Evolutionary conservation across 768 basidiomycete species (phyloP).

Genomic region (Rhizopogon rudus): DNA sequence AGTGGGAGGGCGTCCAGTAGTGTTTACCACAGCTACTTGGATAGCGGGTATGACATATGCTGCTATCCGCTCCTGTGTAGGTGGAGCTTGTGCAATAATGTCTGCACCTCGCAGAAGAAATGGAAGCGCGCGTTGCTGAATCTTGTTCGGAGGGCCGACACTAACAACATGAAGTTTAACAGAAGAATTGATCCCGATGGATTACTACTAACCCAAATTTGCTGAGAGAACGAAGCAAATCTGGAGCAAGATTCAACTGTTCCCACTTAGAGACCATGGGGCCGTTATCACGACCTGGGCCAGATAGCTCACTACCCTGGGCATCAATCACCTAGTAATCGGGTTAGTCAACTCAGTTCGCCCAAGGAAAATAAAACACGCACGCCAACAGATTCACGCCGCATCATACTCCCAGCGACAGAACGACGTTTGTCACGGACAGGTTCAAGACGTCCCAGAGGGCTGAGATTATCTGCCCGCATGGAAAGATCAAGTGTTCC

Average conservation of each 20-base stretch:
- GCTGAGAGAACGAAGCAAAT: slow-evolving; percentile 80
- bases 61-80: slow-evolving; percentile 97
- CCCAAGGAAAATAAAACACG: slow-evolving; percentile 23
- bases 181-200: background rate
- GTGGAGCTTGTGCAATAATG: slow-evolving; percentile 98
- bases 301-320: slow-evolving; percentile 51
- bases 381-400: slow-evolving; percentile 74
- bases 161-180: slow-evolving; percentile 34
- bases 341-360: slow-evolving; percentile 11
- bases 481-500: slow-evolving; percentile 73
- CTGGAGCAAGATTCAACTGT: slow-evolving; percentile 79
- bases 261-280: slow-evolving; percentile 95
- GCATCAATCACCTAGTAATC: slow-evolving; percentile 46
- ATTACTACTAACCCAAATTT: slow-evolving; percentile 81
- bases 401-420: slow-evolving; percentile 53
- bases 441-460: slow-evolving; percentile 33
- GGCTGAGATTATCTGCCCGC: slow-evolving; percentile 40
- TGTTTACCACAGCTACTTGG: slow-evolving; percentile 70
- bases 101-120: slow-evolving; percentile 92
- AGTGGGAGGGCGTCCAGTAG: slow-evolving; percentile 48
- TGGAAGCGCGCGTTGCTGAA: slow-evolving; percentile 94
- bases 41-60: slow-evolving; percentile 94
- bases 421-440: slow-evolving; percentile 73
- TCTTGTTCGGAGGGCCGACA: slow-evolving; percentile 97
- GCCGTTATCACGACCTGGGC: slow-evolving; percentile 62